Percentiles rank a stretch among this genome's conserved stretches.
Evolutionary conservation across 305 asterid species (phyloP).

Genomic region (Fraxinus xanthoxyloides): DNA sequence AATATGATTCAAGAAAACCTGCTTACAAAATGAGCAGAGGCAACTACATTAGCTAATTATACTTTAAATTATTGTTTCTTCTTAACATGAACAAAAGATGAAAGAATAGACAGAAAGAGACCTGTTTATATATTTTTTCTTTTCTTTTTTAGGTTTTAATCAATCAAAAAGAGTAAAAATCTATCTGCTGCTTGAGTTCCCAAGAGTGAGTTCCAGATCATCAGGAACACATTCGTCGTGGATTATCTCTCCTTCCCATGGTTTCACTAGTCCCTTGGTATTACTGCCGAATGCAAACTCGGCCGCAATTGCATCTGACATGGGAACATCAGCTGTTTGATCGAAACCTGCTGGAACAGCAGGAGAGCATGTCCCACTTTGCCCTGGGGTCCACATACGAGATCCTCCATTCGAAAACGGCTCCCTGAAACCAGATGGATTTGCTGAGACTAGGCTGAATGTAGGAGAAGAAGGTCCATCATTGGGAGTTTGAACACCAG

Average conservation of each 20-base stretch:
- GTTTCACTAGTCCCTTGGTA: slow-evolving; percentile 66
- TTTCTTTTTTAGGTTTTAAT: no score
- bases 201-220: slow-evolving; percentile 96
- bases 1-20: no score
- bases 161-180: no score
- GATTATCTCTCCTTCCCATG: slow-evolving; percentile 98
- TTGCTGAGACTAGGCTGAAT: slow-evolving; percentile 77
- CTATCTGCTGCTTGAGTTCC: no score
- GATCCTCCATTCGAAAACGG: slow-evolving; percentile 84
- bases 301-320: slow-evolving; percentile 76
- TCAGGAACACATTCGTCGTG: slow-evolving; percentile 93
- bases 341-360: slow-evolving; percentile 66
- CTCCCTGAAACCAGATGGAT: slow-evolving; percentile 68
- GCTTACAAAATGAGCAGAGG: no score
- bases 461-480: slow-evolving; percentile 86
- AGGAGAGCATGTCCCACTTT: slow-evolving; percentile 95
- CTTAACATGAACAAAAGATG: no score
- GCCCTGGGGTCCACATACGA: slow-evolving; percentile 96
- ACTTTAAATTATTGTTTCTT: no score
- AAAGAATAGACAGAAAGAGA: no score
- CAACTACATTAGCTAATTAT: no score
- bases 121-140: no score
- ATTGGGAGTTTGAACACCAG: slow-evolving; percentile 91
- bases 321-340: slow-evolving; percentile 82
- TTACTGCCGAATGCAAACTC: slow-evolving; percentile 92